Conservation (phyloP, 2,329 filamentous ascomycete species). For the Alternaria gansuensis region DNA sequence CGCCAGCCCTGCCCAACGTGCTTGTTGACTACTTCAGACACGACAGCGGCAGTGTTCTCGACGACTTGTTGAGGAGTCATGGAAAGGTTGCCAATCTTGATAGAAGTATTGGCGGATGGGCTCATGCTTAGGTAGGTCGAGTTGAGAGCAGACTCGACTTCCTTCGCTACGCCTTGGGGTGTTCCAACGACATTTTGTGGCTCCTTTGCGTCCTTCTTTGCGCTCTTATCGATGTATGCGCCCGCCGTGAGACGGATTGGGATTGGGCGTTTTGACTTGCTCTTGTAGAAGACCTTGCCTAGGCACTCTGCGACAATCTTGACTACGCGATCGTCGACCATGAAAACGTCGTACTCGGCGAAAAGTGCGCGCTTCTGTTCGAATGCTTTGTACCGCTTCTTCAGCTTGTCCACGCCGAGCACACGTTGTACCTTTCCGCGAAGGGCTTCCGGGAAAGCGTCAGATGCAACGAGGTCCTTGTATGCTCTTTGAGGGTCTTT, state of each 20-base stretch:
- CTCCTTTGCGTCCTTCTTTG: slow-evolving; percentile 49
- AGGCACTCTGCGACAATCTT: slow-evolving; percentile 76
- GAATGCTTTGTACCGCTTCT: slow-evolving; percentile 87
- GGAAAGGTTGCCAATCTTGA: slow-evolving; percentile 79
- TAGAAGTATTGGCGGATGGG: slow-evolving; percentile 78
- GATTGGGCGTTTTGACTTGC: slow-evolving; percentile 82
- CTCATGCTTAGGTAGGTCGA: slow-evolving; percentile 83
- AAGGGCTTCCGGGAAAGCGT: slow-evolving; percentile 63
- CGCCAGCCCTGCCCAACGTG: slow-evolving; percentile 87
- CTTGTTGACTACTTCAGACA: slow-evolving; percentile 71
- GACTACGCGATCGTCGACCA: slow-evolving; percentile 87
- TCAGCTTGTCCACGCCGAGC: slow-evolving; percentile 84
- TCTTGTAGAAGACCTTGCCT: slow-evolving; percentile 93
- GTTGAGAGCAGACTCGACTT: slow-evolving; percentile 79
- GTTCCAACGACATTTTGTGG: slow-evolving; percentile 59
- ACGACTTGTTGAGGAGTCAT: slow-evolving; percentile 79
- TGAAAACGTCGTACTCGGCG: slow-evolving; percentile 88
- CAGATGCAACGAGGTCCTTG: slow-evolving; percentile 84
- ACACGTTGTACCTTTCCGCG: slow-evolving; percentile 65
- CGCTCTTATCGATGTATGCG: slow-evolving; percentile 68
- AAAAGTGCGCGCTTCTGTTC: slow-evolving; percentile 81
- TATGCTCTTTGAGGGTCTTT: slow-evolving; percentile 84
- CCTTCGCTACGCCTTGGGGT: slow-evolving; percentile 74
- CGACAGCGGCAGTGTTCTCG: slow-evolving; percentile 80
- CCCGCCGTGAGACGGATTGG: slow-evolving; percentile 75